These are phyloP conservation scores for Dryas drummondii DNA, from an alignment of 306 rosid genomes.

Conservation along the genomic window DNA sequence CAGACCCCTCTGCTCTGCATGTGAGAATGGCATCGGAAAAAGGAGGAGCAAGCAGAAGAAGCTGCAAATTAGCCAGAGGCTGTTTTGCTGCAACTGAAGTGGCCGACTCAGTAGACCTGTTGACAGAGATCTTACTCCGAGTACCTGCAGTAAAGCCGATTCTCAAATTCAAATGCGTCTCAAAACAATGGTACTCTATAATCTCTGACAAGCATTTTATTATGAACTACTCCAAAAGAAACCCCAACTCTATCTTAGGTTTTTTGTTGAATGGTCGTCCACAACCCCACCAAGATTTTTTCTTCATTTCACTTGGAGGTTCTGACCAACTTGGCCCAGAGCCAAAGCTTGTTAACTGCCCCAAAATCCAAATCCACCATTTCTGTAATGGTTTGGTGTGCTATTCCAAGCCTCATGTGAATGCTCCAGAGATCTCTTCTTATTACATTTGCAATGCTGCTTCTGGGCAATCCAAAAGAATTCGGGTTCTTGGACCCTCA, in stretches of 20 bases:
- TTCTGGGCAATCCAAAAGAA: slow-evolving; percentile 10
- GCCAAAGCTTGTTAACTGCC: background rate
- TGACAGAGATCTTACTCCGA: background rate
- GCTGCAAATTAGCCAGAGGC: background rate
- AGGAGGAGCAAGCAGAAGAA: background rate
- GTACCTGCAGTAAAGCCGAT: background rate
- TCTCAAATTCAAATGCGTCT: background rate
- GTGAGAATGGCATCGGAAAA: too few relatives aligned
- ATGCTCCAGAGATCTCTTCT: background rate
- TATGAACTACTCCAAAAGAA: background rate
- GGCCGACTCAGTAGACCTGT: background rate
- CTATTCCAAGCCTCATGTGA: background rate
- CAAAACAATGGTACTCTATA: background rate
- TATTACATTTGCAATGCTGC: slow-evolving; percentile 31
- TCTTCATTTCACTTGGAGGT: slow-evolving; percentile 9
- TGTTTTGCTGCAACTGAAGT: background rate
- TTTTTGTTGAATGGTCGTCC: background rate
- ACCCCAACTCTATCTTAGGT: background rate
- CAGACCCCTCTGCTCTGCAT: too few relatives aligned
- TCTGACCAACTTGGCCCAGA: background rate
- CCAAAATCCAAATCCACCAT: slow-evolving; percentile 12
- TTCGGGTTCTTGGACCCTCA: slow-evolving; percentile 13
- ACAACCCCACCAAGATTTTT: background rate
- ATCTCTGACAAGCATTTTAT: background rate
- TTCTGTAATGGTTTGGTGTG: slow-evolving; percentile 33